phyloP scores from a whole-genome alignment of 176 grass and related monocot genomes.

The Phoenix roebelenii region DNA sequence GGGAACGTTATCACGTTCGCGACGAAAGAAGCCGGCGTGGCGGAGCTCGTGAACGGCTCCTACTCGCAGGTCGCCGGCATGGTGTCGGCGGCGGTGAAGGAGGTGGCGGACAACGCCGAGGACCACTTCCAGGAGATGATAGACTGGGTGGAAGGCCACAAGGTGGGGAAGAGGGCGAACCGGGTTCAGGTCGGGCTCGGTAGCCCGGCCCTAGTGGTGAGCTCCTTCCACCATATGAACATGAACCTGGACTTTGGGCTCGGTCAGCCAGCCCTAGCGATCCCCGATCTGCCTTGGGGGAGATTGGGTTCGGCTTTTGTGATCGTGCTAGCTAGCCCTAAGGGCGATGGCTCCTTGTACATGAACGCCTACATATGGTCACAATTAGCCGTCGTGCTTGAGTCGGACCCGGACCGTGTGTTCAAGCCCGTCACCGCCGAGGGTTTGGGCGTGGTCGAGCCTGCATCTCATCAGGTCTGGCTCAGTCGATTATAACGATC shows the following conservation, averaged over 20 bases:
- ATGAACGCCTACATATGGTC: constrained; percentile 49
- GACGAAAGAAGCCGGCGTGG: constrained; percentile 24
- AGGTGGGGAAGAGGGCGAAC: constrained; percentile 60
- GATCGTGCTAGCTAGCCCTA: constrained; percentile 26
- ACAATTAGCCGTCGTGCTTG: constrained; percentile 36
- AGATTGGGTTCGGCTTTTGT: constrained; percentile 34
- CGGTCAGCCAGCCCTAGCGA: constrained; percentile 28
- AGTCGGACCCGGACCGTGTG: constrained; percentile 32
- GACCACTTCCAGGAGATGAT: constrained; percentile 59
- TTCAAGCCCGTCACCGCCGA: constrained; percentile 38
- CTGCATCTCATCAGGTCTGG: neutral
- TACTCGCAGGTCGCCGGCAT: constrained; percentile 27
- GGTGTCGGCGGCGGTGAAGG: constrained; percentile 26
- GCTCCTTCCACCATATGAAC: constrained; percentile 33
- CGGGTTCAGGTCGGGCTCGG: constrained; percentile 44
- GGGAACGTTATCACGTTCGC: constrained; percentile 64
- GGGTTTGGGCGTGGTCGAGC: constrained; percentile 26
- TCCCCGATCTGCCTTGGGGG: constrained; percentile 39
- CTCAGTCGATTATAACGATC: constrained; percentile 13
- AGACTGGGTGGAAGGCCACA: constrained; percentile 69
- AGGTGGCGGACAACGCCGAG: constrained; percentile 20
- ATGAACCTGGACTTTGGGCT: constrained; percentile 56
- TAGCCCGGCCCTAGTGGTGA: constrained; percentile 36
- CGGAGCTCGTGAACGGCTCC: constrained; percentile 4
- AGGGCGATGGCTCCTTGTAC: constrained; percentile 53